Percentiles rank a stretch among this genome's conserved stretches.
These are phyloP conservation scores for Epichloe sibirici DNA, from an alignment of 2,329 filamentous ascomycete genomes.

Conservation along the genomic window DNA sequence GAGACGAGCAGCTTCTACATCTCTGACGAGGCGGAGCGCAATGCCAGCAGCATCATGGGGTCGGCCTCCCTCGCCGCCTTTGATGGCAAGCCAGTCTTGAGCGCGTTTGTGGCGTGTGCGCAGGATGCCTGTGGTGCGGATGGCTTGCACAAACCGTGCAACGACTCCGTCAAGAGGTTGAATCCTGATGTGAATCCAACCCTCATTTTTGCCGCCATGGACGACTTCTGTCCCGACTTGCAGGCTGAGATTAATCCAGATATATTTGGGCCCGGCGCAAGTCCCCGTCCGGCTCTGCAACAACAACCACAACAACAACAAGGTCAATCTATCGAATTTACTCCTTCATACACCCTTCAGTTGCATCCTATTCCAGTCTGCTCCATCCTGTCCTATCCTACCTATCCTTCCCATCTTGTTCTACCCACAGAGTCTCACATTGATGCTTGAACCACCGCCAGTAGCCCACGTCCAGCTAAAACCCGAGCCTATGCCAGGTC, in stretches of 20 bases:
- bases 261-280: constrained; percentile 27
- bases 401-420: too few species aligned
- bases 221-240: constrained; percentile 23
- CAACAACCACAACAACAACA: too few species aligned
- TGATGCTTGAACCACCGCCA: too few species aligned
- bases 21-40: constrained; percentile 21
- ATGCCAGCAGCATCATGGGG: constrained; percentile 25
- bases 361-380: too few species aligned
- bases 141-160: constrained; percentile 20
- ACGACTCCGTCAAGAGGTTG: constrained; percentile 16
- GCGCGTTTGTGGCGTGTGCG: constrained; percentile 22
- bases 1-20: constrained; percentile 19
- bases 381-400: too few species aligned
- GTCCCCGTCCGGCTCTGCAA: constrained; percentile 2
- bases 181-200: constrained; percentile 14
- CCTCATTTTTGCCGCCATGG: constrained; percentile 22
- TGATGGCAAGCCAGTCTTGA: constrained; percentile 18
- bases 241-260: constrained; percentile 26
- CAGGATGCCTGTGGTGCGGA: constrained; percentile 23
- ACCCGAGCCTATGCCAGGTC: constrained; percentile 13
- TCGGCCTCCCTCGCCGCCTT: constrained; percentile 18
- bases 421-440: too few species aligned
- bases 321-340: too few species aligned
- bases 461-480: too few species aligned
- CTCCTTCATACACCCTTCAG: too few species aligned